Conservation (phyloP, 2,329 filamentous ascomycete species). For the Hypoxylon sp. region DNA sequence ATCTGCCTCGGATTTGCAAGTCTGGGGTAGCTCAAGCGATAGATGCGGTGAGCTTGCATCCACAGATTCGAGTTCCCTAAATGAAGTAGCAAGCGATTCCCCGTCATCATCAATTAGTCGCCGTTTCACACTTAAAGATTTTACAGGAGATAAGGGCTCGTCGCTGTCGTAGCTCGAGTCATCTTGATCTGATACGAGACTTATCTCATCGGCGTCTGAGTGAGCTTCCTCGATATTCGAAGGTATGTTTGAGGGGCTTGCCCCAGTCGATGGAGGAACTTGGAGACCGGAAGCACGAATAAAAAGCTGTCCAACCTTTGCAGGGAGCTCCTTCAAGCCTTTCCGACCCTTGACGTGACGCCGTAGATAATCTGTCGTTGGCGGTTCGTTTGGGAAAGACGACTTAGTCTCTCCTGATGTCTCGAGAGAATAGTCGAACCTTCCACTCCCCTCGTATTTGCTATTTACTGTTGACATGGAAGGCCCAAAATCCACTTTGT, state of each 20-base stretch:
- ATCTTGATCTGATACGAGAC: conserved; percentile 70
- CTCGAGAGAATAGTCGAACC: conserved; percentile 64
- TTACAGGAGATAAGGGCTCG: conserved; percentile 66
- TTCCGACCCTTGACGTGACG: conserved; percentile 62
- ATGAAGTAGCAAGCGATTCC: conserved; percentile 66
- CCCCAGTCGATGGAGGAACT: conserved; percentile 55
- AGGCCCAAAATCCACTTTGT: conserved; percentile 69
- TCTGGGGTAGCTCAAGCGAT: conserved; percentile 65
- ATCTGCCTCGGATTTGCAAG: conserved; percentile 66
- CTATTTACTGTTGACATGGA: conserved; percentile 68
- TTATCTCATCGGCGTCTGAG: conserved; percentile 66
- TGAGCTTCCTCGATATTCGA: conserved; percentile 58
- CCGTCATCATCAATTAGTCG: conserved; percentile 67
- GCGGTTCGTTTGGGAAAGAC: conserved; percentile 56
- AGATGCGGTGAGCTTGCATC: conserved; percentile 65
- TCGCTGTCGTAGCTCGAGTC: conserved; percentile 67
- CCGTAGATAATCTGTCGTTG: conserved; percentile 65
- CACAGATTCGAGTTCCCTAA: conserved; percentile 64
- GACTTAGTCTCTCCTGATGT: conserved; percentile 53
- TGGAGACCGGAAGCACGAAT: conserved; percentile 57
- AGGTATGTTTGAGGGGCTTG: conserved; percentile 59
- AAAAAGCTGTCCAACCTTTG: conserved; percentile 57
- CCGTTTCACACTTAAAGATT: conserved; percentile 61
- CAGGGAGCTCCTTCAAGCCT: conserved; percentile 56
- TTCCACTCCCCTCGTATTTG: conserved; percentile 71